A percentile compares a stretch with the other conserved stretches of the same genome.
These are phyloP conservation scores for Elaeagnus macrophylla DNA, from an alignment of 306 rosid species.

Conservation along the genomic window DNA sequence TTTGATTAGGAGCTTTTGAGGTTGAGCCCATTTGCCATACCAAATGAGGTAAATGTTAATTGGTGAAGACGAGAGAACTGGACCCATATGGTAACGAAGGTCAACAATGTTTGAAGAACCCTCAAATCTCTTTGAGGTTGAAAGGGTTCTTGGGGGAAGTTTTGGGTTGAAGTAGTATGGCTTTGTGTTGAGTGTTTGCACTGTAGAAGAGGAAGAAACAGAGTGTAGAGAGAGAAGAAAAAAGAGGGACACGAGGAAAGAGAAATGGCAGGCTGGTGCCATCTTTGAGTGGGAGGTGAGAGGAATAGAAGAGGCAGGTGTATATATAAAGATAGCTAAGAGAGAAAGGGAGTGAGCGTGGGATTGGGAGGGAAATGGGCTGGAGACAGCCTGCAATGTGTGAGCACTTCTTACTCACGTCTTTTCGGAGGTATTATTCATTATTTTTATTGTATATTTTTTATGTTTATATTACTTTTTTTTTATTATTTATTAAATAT, in stretches of 20 bases:
- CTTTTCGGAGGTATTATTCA: no score
- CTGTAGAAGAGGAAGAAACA: neutral
- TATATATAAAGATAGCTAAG: neutral
- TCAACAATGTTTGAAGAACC: conserved; percentile 69
- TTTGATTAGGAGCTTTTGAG: conserved; percentile 49
- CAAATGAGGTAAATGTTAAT: conserved; percentile 77
- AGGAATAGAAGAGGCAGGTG: neutral
- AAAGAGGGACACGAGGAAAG: neutral
- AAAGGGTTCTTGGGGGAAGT: conserved; percentile 43
- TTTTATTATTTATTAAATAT: no score
- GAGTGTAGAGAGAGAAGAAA: neutral
- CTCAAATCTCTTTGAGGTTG: conserved; percentile 63
- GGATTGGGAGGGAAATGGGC: conserved; percentile 41
- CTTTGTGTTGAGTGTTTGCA: conserved; percentile 29
- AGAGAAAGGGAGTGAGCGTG: neutral
- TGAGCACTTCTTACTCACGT: no score
- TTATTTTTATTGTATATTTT: no score
- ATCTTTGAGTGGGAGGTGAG: neutral
- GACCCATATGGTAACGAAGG: conserved; percentile 95
- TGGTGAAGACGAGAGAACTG: conserved; percentile 64
- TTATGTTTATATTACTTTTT: no score
- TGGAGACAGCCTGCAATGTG: conserved; percentile 75
- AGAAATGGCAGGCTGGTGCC: neutral
- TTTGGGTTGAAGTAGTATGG: conserved; percentile 45
- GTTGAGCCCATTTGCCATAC: conserved; percentile 69